phyloP scores from a whole-genome alignment of 2,329 filamentous ascomycete genomes.

The Colletotrichum trifolii region DNA sequence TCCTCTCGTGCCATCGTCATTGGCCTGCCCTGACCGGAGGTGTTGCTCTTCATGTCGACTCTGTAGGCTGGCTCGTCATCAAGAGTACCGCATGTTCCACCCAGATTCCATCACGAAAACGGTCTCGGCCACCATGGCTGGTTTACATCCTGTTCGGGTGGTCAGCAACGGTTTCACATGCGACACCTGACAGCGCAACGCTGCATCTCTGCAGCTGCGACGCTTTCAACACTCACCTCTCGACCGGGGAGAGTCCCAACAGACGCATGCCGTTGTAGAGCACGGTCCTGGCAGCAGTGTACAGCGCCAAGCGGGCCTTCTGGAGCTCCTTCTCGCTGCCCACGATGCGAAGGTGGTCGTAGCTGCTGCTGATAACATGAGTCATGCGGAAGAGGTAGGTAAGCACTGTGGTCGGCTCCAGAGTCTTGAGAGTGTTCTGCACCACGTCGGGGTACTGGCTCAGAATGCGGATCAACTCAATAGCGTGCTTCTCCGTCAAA shows the following conservation, averaged over 20 bases:
- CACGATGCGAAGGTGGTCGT: conserved; percentile 85
- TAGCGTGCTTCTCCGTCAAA: conserved; percentile 77
- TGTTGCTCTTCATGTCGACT: background rate
- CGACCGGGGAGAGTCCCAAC: conserved; percentile 81
- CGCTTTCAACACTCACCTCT: conserved; percentile 48
- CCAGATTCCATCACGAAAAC: conserved; percentile 5
- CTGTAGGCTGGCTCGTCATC: background rate
- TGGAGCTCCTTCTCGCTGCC: conserved; percentile 79
- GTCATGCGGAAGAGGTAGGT: conserved; percentile 88
- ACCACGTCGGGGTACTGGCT: conserved; percentile 88
- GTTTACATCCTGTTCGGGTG: conserved; percentile 32
- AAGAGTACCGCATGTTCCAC: background rate
- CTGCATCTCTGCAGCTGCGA: background rate
- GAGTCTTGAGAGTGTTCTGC: conserved; percentile 83
- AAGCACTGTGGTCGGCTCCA: conserved; percentile 72
- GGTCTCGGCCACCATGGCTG: background rate
- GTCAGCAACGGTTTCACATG: conserved; percentile 30
- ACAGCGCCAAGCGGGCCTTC: conserved; percentile 80
- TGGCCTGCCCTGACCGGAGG: conserved; percentile 6
- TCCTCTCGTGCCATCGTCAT: conserved; percentile 2
- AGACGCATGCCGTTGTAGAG: conserved; percentile 86
- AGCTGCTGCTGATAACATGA: conserved; percentile 81
- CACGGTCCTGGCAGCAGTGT: conserved; percentile 79
- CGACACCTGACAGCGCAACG: background rate
- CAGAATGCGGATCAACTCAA: conserved; percentile 80